Conservation (phyloP, 2,329 filamentous ascomycete genomes). For the Fusarium coicis region DNA sequence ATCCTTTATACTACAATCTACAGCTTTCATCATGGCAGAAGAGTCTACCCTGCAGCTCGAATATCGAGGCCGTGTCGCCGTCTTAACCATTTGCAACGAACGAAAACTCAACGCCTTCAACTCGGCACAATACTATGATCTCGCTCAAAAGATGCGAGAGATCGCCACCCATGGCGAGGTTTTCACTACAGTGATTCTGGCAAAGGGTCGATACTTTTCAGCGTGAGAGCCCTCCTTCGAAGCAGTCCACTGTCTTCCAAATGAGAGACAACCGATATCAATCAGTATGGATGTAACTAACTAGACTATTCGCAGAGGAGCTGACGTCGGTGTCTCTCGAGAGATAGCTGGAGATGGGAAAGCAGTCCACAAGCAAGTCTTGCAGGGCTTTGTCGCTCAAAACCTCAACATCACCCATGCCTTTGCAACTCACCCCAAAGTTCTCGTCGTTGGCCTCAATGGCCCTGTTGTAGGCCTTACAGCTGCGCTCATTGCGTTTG, state of each 20-base stretch:
- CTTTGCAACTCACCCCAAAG: constrained; percentile 94
- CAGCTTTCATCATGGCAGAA: constrained; percentile 21
- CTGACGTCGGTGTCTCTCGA: constrained; percentile 74
- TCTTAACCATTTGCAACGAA: constrained; percentile 86
- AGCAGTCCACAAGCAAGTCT: constrained; percentile 64
- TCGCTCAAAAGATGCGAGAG: constrained; percentile 79
- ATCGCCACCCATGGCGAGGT: constrained; percentile 83
- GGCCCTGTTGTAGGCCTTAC: constrained; percentile 90
- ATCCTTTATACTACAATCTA: too few relatives aligned
- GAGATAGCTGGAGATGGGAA: constrained; percentile 51
- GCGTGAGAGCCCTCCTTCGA: constrained; percentile 69
- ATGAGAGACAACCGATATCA: background rate
- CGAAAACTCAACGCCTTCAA: constrained; percentile 89
- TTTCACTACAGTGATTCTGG: constrained; percentile 85
- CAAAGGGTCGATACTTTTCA: constrained; percentile 86
- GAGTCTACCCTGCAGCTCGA: constrained; percentile 51
- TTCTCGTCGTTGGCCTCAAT: constrained; percentile 91
- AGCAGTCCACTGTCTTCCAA: background rate
- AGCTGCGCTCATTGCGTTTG: constrained; percentile 83
- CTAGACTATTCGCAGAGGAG: constrained; percentile 67
- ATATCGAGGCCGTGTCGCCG: constrained; percentile 61
- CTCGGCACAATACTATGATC: constrained; percentile 78
- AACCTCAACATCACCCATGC: constrained; percentile 91
- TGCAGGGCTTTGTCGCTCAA: constrained; percentile 79
- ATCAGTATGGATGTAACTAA: constrained; percentile 3